Base-by-base conservation (phyloP, 2,329 filamentous ascomycete species). In the Pseudocercospora pini-densiflorae region DNA sequence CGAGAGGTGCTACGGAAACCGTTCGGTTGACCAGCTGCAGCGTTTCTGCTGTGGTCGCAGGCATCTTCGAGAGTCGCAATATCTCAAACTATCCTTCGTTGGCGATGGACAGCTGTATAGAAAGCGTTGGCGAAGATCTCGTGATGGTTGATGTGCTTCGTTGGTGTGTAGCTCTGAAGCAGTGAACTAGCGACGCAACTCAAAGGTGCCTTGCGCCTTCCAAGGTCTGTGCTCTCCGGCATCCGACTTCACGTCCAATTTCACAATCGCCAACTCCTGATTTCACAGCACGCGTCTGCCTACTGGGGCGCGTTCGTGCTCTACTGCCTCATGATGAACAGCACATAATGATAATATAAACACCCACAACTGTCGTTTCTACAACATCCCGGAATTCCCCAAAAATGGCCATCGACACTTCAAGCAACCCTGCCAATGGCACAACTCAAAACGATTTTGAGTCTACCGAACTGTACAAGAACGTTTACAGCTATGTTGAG, bases 1-100 rank as follows among this genome's bases (percentile, higher is more conserved):
- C 95, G 79, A 99, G 90, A 75, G 95, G 95, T 76, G 95, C 95
- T 81, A 99, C 94, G 73, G 94, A 97, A 81, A 99, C 95, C 82
- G 91, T 97, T 81, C 93, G 90, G 77, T 90, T 94, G 80, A 97
- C 93, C 79, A 98, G 90, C 74, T 92, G 96, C 80, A 97, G 89
- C 73, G 94, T 96, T 85, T 98, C 94, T 81, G 94, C 93, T 79
- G 94, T 97, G 72, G 94, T 98, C 81, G 94, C 90, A 82, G 94
- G 94, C 94, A 98, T 98, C 80, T 78, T 88, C 81, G 57, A 21
- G 14, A 19, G 49, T 47, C 23, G 54, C 55, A 19, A 31, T 24
- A 8, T 24, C 16, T 55, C 23, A 7, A n/a, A 4, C 21, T 27
- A 31, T 24, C 16, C 33, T 33, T 16, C 16, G 14, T 16, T n/a